phyloP scores from a whole-genome alignment of 441 rosid genomes.

The Populus hybrid region DNA sequence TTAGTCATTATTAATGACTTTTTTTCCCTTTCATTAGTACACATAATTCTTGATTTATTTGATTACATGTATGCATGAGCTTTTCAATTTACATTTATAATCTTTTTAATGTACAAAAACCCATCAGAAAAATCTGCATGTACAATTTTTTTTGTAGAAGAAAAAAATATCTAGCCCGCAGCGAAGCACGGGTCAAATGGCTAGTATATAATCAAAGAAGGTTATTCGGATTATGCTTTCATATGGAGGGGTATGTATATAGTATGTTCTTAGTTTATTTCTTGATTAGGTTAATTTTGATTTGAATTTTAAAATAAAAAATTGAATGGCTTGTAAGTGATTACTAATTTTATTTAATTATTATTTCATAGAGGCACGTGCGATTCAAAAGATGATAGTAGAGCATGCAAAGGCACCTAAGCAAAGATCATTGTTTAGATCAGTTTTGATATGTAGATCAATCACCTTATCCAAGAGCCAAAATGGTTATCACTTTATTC shows the following conservation, averaged over 20 bases:
- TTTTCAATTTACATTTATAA: no score
- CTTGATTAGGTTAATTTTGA: not conserved
- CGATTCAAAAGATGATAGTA: slow-evolving; percentile 37
- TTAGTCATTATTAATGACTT: no score
- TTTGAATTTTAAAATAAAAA: not conserved
- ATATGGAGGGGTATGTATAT: slow-evolving; percentile 32
- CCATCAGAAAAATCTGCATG: no score
- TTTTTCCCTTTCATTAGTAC: no score
- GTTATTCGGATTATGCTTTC: slow-evolving; percentile 23
- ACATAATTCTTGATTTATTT: no score
- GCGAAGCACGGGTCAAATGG: no score
- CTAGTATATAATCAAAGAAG: not conserved
- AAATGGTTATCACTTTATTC: slow-evolving; percentile 37
- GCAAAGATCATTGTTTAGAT: slow-evolving; percentile 20
- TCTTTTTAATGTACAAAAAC: no score
- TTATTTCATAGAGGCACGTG: slow-evolving; percentile 27
- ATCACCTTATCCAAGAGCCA: slow-evolving; percentile 21
- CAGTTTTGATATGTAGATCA: slow-evolving; percentile 22
- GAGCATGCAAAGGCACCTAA: slow-evolving; percentile 11
- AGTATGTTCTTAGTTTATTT: not conserved
- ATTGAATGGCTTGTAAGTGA: not conserved
- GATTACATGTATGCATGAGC: no score
- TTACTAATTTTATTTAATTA: not conserved
- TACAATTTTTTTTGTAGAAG: no score
- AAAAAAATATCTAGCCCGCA: no score